Conservation (phyloP, 2,329 filamentous ascomycete species). For the Pleurostoma richardsiae region DNA sequence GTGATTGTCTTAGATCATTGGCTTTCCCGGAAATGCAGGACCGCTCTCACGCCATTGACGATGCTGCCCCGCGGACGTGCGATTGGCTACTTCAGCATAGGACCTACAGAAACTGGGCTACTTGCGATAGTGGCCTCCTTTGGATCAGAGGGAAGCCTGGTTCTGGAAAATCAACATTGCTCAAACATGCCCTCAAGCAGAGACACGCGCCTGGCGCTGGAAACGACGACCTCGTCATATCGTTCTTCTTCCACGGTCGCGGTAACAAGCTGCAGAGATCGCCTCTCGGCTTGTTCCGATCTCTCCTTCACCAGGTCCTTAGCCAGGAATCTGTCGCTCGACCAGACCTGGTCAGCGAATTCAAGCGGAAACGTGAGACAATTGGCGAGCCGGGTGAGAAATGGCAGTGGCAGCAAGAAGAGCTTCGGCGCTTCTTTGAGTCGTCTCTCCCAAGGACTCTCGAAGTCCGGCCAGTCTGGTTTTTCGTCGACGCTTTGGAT, state of each 20-base stretch:
- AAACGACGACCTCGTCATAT: slow-evolving; percentile 9
- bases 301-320: slow-evolving; percentile 26
- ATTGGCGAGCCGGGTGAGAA: slow-evolving; percentile 10
- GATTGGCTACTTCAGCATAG: slow-evolving; percentile 22
- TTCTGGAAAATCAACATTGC: slow-evolving; percentile 32
- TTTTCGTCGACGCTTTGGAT: slow-evolving; percentile 29
- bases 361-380: slow-evolving; percentile 3
- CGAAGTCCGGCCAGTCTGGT: slow-evolving; percentile 10
- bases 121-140: slow-evolving; percentile 14
- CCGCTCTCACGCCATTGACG: slow-evolving; percentile 16
- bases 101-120: slow-evolving; percentile 16
- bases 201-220: too few species aligned
- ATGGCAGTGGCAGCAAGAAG: slow-evolving; percentile 19
- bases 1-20: slow-evolving; percentile 23
- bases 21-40: slow-evolving; percentile 20
- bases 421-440: slow-evolving; percentile 14
- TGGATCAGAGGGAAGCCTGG: slow-evolving; percentile 36
- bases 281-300: slow-evolving; percentile 25
- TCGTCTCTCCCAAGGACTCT: slow-evolving; percentile 14
- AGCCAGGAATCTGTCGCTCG: slow-evolving; percentile 13
- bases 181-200: slow-evolving; percentile 21
- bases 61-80: slow-evolving; percentile 19
- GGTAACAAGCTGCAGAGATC: slow-evolving; percentile 24
- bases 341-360: slow-evolving; percentile 11
- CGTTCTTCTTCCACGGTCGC: slow-evolving; percentile 30